Conservation (phyloP, 2,329 filamentous ascomycete species). For the Fusarium verticillioides region DNA sequence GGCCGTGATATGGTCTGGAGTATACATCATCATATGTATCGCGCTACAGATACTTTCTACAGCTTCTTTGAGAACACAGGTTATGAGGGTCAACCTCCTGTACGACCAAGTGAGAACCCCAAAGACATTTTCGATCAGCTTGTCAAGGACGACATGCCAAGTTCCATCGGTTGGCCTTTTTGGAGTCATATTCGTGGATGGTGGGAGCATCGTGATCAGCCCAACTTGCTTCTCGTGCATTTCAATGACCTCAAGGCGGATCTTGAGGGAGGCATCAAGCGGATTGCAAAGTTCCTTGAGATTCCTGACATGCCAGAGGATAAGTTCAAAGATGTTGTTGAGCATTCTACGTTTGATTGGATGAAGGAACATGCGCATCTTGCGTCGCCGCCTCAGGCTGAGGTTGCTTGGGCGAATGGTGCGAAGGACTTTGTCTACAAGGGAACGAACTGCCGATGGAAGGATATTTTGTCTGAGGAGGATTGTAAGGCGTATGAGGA, state of each 20-base stretch:
- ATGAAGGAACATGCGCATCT: constrained; percentile 10
- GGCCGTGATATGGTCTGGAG: constrained; percentile 22
- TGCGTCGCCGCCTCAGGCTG: background rate
- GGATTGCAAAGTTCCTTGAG: background rate
- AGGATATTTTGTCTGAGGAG: background rate
- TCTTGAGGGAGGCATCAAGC: background rate
- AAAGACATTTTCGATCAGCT: constrained; percentile 2
- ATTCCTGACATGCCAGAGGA: background rate
- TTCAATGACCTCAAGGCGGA: constrained; percentile 19
- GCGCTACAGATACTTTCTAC: constrained; percentile 7
- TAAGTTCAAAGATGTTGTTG: background rate
- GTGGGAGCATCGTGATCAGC: constrained; percentile 1
- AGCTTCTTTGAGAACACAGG: background rate
- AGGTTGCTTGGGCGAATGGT: constrained; percentile 6
- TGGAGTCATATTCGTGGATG: constrained; percentile 19
- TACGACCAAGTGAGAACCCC: background rate
- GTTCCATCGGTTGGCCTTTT: constrained; percentile 1
- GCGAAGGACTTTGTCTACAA: constrained; percentile 10
- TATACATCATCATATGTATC: background rate
- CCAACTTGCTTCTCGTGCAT: background rate
- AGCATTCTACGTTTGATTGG: constrained; percentile 19
- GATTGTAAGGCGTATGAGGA: background rate
- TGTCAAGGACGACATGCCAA: background rate
- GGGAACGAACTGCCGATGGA: constrained; percentile 14
- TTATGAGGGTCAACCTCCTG: background rate